phyloP scores from a whole-genome alignment of 202 grass and related monocot genomes.

The Setaria viridis region DNA sequence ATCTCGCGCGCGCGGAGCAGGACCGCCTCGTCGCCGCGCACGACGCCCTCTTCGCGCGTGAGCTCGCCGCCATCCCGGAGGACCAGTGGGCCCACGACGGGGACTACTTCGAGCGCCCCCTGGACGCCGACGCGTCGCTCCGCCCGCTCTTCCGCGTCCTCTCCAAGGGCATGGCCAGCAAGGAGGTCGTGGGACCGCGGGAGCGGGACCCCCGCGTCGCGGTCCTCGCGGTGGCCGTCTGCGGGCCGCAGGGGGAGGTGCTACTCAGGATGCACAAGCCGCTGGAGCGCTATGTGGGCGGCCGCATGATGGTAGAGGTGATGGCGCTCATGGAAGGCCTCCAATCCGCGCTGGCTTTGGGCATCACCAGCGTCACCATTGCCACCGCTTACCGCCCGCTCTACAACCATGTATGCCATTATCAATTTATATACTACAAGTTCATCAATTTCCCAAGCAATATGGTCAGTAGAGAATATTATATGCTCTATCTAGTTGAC shows the following conservation, averaged over 20 bases:
- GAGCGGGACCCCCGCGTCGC: conserved; percentile 10
- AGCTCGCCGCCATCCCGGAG: conserved; percentile 29
- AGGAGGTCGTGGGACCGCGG: conserved; percentile 20
- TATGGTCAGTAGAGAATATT: not conserved
- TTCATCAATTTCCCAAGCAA: not conserved
- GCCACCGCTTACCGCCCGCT: not conserved
- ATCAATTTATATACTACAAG: not conserved
- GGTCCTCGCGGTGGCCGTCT: conserved; percentile 3
- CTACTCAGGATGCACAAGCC: conserved; percentile 20
- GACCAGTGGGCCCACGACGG: conserved; percentile 14
- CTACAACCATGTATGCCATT: conserved; percentile 1
- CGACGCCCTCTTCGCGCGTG: conserved; percentile 23
- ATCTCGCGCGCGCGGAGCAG: conserved; percentile 1
- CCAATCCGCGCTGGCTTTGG: conserved; percentile 1
- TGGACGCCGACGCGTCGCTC: not conserved
- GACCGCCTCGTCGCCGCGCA: conserved; percentile 1
- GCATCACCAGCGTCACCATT: not conserved
- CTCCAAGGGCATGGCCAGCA: conserved; percentile 18
- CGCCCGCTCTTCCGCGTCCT: conserved; percentile 15
- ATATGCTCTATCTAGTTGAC: not conserved
- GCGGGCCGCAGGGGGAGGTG: not conserved
- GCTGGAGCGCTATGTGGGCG: not conserved
- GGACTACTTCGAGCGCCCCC: conserved; percentile 24
- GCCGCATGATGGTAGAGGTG: conserved; percentile 12
- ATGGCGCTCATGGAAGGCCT: conserved; percentile 31